Percentiles rank a stretch among this genome's conserved stretches.
Conservation (phyloP, 495 filamentous ascomycete genomes). For the Aspergillus heteromorphus region DNA sequence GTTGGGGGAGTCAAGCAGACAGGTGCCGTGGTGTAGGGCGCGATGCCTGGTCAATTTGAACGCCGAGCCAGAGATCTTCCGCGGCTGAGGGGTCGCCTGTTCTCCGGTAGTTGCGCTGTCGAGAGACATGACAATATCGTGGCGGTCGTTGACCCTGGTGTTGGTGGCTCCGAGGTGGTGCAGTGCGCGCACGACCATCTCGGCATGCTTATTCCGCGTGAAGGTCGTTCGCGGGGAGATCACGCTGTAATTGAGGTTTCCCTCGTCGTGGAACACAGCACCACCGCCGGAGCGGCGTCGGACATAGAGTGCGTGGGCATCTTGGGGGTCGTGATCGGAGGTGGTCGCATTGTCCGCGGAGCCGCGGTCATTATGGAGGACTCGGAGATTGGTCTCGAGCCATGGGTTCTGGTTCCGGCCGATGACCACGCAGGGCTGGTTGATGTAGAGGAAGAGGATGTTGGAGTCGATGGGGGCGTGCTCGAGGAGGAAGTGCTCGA, state of each 20-base stretch:
- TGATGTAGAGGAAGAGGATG: conserved; percentile 82
- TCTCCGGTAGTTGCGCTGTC: conserved; percentile 5
- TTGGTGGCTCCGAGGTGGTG: conserved; percentile 37
- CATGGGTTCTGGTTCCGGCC: conserved; percentile 98
- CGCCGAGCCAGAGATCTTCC: conserved; percentile 87
- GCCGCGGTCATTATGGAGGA: conserved; percentile 40
- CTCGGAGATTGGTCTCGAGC: conserved; percentile 75
- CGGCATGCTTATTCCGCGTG: conserved; percentile 78
- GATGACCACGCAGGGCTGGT: conserved; percentile 79
- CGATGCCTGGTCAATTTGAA: conserved; percentile 80
- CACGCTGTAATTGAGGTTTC: conserved; percentile 91
- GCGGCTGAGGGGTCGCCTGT: conserved; percentile 34
- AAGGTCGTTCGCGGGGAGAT: conserved; percentile 72
- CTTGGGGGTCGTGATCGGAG: conserved; percentile 26
- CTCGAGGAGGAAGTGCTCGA: conserved; percentile 84
- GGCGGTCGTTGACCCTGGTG: conserved; percentile 76
- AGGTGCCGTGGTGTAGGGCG: conserved; percentile 88
- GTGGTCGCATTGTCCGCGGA: conserved; percentile 2
- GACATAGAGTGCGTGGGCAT: conserved; percentile 65
- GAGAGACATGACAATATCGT: conserved; percentile 77
- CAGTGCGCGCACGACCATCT: conserved; percentile 82
- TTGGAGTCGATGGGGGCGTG: conserved; percentile 63
- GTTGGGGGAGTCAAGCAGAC: conserved; percentile 67
- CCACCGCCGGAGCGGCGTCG: conserved; percentile 84
- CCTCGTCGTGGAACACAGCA: conserved; percentile 85